Conservation (phyloP, 345 rosid genomes). For the Acer campestre region DNA sequence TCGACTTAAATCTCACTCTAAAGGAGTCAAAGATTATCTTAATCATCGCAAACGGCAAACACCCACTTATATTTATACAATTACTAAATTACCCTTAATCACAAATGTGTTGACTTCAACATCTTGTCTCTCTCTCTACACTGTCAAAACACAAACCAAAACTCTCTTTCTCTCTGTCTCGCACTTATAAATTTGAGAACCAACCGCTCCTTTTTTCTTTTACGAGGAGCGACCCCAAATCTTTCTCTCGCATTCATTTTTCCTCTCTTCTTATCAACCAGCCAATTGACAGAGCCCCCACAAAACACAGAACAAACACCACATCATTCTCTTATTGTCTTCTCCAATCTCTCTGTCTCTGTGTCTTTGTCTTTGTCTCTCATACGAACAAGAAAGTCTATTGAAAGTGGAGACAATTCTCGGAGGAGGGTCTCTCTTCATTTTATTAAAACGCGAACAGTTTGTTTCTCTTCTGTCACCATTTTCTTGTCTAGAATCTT, state of each 20-base stretch:
- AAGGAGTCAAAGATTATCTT: neutral
- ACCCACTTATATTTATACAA: neutral
- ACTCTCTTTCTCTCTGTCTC: neutral
- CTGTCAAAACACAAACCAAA: neutral
- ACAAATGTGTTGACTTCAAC: conserved; percentile 2
- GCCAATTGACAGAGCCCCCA: neutral
- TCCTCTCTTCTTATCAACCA: neutral
- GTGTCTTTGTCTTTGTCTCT: neutral
- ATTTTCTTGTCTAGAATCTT: too few species aligned
- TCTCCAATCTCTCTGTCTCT: neutral
- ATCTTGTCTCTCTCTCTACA: neutral
- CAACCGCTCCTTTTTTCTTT: conserved; percentile 18
- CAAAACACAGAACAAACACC: neutral
- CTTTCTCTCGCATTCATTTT: neutral
- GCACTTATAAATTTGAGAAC: conserved; percentile 21
- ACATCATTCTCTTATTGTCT: neutral
- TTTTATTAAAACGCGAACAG: neutral
- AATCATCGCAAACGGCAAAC: neutral
- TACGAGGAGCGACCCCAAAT: conserved; percentile 31
- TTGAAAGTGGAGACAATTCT: neutral
- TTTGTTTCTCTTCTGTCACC: neutral
- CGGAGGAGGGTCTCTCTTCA: neutral
- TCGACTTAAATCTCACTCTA: neutral
- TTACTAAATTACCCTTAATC: conserved; percentile 4
- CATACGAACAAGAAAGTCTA: too few species aligned